These are phyloP conservation scores for Plasmodium malariae DNA, from an alignment of 169 alveolate genomes.

Conservation along the genomic window DNA sequence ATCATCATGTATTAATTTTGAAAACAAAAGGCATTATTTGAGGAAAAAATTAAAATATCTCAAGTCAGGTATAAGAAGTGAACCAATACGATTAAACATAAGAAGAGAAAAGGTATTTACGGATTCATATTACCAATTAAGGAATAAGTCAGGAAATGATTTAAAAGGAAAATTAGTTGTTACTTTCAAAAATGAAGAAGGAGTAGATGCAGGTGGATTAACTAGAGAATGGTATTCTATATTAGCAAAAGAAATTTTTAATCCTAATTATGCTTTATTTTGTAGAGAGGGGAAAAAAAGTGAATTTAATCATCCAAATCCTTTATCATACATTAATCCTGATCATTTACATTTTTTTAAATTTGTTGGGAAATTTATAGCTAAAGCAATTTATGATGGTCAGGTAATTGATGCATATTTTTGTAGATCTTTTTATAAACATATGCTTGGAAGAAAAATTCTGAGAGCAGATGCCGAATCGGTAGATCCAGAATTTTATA, in stretches of 20 bases:
- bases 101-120: slow-evolving; percentile 96
- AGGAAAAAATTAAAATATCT: slow-evolving; percentile 90
- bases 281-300: slow-evolving; percentile 91
- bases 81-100: slow-evolving; percentile 91
- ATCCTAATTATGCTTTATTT: slow-evolving; percentile 97
- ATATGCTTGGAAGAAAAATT: slow-evolving; percentile 96
- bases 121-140: slow-evolving; percentile 95
- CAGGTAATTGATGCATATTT: slow-evolving; percentile 97
- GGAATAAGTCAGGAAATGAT: slow-evolving; percentile 93
- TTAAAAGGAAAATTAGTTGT: slow-evolving; percentile 95
- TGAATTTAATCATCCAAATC: slow-evolving; percentile 97
- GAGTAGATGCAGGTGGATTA: slow-evolving; percentile 99
- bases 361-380: slow-evolving; percentile 99
- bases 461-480: slow-evolving; percentile 98
- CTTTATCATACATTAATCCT: slow-evolving; percentile 94
- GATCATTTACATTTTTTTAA: slow-evolving; percentile 97
- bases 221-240: slow-evolving; percentile 98
- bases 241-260: slow-evolving; percentile 98
- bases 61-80: slow-evolving; percentile 80
- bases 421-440: slow-evolving; percentile 98
- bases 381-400: slow-evolving; percentile 98
- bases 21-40: slow-evolving; percentile 96
- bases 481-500: slow-evolving; percentile 97
- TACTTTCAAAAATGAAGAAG: slow-evolving; percentile 97
- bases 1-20: slow-evolving; percentile 97